Evolutionary conservation across 257 asterid species (phyloP).

Genomic region (Solanum bulbocastanum): DNA sequence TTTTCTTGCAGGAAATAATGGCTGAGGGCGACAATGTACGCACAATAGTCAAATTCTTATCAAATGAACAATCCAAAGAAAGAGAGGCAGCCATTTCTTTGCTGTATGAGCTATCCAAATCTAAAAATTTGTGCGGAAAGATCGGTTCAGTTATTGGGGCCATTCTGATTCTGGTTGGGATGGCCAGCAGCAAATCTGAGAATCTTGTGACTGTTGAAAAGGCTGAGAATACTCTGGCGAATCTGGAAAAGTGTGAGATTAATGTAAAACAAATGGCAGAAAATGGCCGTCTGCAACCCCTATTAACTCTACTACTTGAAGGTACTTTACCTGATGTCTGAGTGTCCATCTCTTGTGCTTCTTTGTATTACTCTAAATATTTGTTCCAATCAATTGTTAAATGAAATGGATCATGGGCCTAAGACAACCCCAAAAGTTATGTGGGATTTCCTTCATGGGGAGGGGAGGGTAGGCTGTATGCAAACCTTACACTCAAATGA

Average conservation of each 20-base stretch:
- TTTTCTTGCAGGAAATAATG: constrained; percentile 63
- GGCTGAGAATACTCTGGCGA: constrained; percentile 73
- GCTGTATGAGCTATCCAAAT: constrained; percentile 81
- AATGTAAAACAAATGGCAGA: constrained; percentile 97
- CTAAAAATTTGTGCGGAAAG: constrained; percentile 61
- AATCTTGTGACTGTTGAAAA: constrained; percentile 59
- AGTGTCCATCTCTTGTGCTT: neutral
- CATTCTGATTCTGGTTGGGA: constrained; percentile 71
- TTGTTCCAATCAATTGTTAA: neutral
- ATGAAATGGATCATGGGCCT: neutral
- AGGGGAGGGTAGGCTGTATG: neutral
- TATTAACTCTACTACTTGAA: constrained; percentile 67
- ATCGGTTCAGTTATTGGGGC: constrained; percentile 87
- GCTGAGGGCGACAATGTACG: constrained; percentile 92
- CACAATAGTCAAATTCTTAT: constrained; percentile 64
- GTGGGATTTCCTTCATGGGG: neutral
- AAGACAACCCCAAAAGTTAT: neutral
- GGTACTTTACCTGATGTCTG: constrained; percentile 29
- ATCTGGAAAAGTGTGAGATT: constrained; percentile 70
- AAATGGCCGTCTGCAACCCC: constrained; percentile 76
- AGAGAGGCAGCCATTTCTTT: constrained; percentile 84
- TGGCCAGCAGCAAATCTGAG: constrained; percentile 93
- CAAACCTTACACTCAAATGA: neutral
- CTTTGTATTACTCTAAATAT: neutral
- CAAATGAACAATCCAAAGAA: constrained; percentile 72